phyloP scores from a whole-genome alignment of 495 filamentous ascomycete species.

The Astrothelium macrocarpum region DNA sequence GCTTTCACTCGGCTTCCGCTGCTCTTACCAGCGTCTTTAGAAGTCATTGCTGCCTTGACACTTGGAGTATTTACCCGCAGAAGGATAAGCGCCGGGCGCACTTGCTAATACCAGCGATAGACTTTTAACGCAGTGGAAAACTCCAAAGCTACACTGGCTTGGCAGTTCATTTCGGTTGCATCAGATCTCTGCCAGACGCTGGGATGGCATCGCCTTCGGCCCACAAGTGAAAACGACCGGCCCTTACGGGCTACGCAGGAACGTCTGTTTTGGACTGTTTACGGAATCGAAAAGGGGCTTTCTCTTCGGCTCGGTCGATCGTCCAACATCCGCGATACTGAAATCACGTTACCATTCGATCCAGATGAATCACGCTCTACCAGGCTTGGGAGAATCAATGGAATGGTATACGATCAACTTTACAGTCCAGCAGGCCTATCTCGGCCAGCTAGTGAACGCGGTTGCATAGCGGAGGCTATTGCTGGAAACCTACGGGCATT shows the following conservation, averaged over 20 bases:
- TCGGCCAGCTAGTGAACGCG: constrained; percentile 38
- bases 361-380: constrained; percentile 40
- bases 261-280: constrained; percentile 23
- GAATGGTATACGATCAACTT: constrained; percentile 47
- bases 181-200: constrained; percentile 19
- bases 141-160: constrained; percentile 19
- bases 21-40: constrained; percentile 19
- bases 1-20: constrained; percentile 20
- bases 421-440: constrained; percentile 52
- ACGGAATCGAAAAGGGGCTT: constrained; percentile 21
- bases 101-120: constrained; percentile 17
- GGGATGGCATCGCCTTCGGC: constrained; percentile 16
- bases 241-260: constrained; percentile 4
- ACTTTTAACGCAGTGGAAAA: constrained; percentile 28
- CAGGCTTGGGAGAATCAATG: constrained; percentile 45
- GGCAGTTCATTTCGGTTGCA: constrained; percentile 23
- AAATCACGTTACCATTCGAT: constrained; percentile 30
- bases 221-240: constrained; percentile 6
- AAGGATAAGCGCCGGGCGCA: background rate
- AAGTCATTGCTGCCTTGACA: constrained; percentile 20
- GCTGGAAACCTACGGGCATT: background rate
- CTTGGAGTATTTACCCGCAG: constrained; percentile 15
- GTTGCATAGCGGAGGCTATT: background rate
- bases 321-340: constrained; percentile 21
- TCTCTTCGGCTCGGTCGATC: constrained; percentile 21